Base-by-base conservation (phyloP, 768 basidiomycete species). In the Sutorius australiensis region DNA sequence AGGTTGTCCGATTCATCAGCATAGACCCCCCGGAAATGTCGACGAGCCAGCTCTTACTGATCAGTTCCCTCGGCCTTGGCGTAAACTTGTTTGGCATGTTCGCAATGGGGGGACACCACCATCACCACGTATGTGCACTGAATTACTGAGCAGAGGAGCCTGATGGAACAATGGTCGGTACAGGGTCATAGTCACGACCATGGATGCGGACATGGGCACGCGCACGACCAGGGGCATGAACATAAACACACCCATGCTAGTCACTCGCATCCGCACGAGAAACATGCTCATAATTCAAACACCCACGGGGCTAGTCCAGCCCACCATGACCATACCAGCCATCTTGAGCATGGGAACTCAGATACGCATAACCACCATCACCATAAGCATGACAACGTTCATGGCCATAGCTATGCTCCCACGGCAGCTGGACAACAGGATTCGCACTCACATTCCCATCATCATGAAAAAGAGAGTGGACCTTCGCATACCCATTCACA, bases 31-130 rank as follows among this genome's bases (percentile, higher is more conserved):
- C 97, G 2, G 94, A 98, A 63, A 99, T 99, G 93, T 95, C 92
- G 61, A 97, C 94, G 3, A 89, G 81, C 56, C 95, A 98, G 64
- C 77, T 99, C 0, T 71, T 99, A 37, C 76, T 97, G 1, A 89
- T 99, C 47, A 95, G 92, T 56, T 81, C 86, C 5, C 69, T 98
- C 27, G 97, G 97, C 8, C 75, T 99, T 10, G 92, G 78, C 1
- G 93, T 99, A 43, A 99, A 99, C 68, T 72, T 99, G 17, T 98
- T 98, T 61, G 97, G 97, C 34, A 97, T 99, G 93, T 91, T 94
- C 66, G 97, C 97, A 1, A 99, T 97, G 79, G 97, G 97, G 5
- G 94, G 93, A 4, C 92, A 95, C 67, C 92, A 92, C 58, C 66
- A 68, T 30, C 67, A 70, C 58, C 89, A 90, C 73, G 88, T 89